Conservation (phyloP, 441 rosid genomes). For the Daphne laureola region DNA sequence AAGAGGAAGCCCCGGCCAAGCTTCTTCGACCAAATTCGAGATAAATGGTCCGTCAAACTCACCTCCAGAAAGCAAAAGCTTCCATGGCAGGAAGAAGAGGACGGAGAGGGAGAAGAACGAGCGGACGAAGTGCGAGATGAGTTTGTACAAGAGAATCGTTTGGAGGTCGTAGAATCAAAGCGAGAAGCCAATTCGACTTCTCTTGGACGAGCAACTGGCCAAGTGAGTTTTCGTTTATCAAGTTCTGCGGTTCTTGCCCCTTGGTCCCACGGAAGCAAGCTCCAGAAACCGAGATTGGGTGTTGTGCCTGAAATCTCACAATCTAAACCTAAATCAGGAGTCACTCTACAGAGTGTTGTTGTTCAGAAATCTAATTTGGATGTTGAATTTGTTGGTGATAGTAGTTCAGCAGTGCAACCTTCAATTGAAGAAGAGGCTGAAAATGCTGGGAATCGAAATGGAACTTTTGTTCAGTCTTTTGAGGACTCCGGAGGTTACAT, state of each 20-base stretch:
- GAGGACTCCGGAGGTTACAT: conserved; percentile 12
- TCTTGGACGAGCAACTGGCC: conserved; percentile 16
- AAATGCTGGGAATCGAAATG: conserved; percentile 4
- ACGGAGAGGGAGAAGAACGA: conserved; percentile 14
- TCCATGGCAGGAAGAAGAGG: conserved; percentile 60
- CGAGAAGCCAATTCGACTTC: conserved; percentile 13
- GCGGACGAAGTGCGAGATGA: conserved; percentile 11
- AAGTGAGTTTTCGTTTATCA: conserved; percentile 27
- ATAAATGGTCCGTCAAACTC: conserved; percentile 61
- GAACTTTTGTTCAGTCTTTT: conserved; percentile 14
- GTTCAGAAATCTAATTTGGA: conserved; percentile 10
- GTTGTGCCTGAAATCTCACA: conserved; percentile 11
- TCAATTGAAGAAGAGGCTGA: conserved; percentile 5
- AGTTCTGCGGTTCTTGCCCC: conserved; percentile 41
- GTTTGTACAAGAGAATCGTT: conserved; percentile 15
- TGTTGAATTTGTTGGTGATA: conserved; percentile 11
- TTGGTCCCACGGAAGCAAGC: conserved; percentile 44
- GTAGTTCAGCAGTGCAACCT: conserved; percentile 4
- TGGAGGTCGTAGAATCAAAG: conserved; percentile 17
- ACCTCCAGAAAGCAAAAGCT: conserved; percentile 39
- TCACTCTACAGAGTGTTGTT: conserved; percentile 5
- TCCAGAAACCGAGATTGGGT: conserved; percentile 14
- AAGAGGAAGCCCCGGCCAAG: conserved; percentile 64
- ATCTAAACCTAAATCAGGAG: conserved; percentile 10
- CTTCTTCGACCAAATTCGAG: conserved; percentile 58